Evolutionary conservation across 306 rosid genomes (phyloP).

Genomic region (Canavalia gladiata): DNA sequence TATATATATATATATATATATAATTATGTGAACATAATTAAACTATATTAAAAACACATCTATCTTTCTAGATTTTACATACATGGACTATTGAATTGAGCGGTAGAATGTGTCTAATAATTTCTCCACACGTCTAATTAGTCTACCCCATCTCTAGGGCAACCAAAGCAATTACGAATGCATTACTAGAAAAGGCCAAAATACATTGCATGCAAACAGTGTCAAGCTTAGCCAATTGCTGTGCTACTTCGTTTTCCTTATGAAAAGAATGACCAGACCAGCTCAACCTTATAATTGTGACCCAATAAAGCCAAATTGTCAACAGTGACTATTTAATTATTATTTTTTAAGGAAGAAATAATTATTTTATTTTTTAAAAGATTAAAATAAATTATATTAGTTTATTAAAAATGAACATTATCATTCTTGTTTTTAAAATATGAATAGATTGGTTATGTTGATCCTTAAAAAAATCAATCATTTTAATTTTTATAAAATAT

Average conservation of each 20-base stretch:
- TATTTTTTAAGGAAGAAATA: neutral
- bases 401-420: too few species aligned
- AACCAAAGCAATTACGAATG: neutral
- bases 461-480: too few species aligned
- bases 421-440: too few species aligned
- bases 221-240: neutral
- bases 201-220: neutral
- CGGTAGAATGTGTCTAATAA: neutral
- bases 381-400: too few species aligned
- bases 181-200: neutral
- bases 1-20: too few species aligned
- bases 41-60: neutral
- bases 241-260: too few species aligned
- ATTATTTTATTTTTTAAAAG: too few species aligned
- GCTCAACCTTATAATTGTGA: neutral
- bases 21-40: neutral
- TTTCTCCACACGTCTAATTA: neutral
- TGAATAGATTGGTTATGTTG: too few species aligned
- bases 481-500: too few species aligned
- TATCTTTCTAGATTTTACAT: neutral
- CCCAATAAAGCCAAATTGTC: neutral
- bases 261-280: neutral
- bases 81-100: neutral
- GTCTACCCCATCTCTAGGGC: neutral
- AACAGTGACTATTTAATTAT: neutral